A percentile compares a stretch with the other conserved stretches of the same genome.
Conservation (phyloP, 1,284 basidiomycete genomes). For the Tylopilus sp. region DNA sequence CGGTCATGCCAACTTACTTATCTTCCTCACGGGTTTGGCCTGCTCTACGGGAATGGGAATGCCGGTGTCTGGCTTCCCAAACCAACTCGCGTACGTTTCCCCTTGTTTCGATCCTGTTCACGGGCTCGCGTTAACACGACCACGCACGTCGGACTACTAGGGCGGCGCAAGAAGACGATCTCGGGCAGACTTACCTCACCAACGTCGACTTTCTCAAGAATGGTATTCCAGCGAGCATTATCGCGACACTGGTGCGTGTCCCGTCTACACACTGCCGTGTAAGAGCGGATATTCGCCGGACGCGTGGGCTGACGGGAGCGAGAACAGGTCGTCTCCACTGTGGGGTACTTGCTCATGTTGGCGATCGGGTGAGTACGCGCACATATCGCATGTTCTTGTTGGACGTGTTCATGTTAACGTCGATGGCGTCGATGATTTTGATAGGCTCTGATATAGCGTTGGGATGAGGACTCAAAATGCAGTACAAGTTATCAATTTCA, state of each 20-base stretch:
- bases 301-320: slow-evolving; percentile 1
- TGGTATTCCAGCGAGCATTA: slow-evolving; percentile 86
- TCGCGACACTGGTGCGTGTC: slow-evolving; percentile 71
- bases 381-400: not conserved
- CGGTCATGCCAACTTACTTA: slow-evolving; percentile 72
- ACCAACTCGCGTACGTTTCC: slow-evolving; percentile 85
- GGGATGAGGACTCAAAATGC: no score
- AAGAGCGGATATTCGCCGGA: no score
- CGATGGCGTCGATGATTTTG: not conserved
- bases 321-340: slow-evolving; percentile 19
- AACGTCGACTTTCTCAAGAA: slow-evolving; percentile 92
- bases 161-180: slow-evolving; percentile 92
- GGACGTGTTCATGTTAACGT: not conserved
- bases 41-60: slow-evolving; percentile 98
- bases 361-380: slow-evolving; percentile 14
- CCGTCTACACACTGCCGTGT: not conserved
- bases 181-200: slow-evolving; percentile 83
- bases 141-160: slow-evolving; percentile 37
- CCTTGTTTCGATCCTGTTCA: not conserved
- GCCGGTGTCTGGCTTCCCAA: slow-evolving; percentile 96
- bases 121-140: not conserved
- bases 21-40: slow-evolving; percentile 89
- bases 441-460: slow-evolving; percentile 3
- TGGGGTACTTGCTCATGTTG: slow-evolving; percentile 24
- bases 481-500: not conserved